Percentiles rank a stretch among this genome's conserved stretches.
phyloP scores from a whole-genome alignment of 1,284 basidiomycete genomes.

The Sutorius eximius region DNA sequence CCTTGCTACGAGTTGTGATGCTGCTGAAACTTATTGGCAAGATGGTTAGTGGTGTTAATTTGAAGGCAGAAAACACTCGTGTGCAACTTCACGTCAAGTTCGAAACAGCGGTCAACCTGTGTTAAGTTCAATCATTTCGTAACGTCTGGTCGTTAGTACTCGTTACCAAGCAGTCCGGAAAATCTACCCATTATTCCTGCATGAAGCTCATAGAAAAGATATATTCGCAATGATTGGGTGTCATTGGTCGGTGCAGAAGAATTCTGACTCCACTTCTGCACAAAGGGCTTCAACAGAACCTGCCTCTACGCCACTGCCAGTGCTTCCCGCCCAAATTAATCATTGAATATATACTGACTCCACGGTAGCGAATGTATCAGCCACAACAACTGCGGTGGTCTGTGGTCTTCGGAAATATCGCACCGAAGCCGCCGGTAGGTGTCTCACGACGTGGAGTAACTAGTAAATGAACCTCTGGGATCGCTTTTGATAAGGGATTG shows the following conservation, averaged over 20 bases:
- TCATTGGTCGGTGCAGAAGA: neutral
- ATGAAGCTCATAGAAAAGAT: neutral
- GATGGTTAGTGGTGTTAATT: too few species aligned
- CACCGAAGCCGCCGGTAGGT: slow-evolving; percentile 46
- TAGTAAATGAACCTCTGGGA: slow-evolving; percentile 9
- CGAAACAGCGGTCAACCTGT: neutral
- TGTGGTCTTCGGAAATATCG: slow-evolving; percentile 25
- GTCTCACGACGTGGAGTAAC: slow-evolving; percentile 48
- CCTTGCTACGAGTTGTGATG: neutral
- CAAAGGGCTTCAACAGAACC: slow-evolving; percentile 29
- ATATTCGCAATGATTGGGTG: neutral
- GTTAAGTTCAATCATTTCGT: neutral
- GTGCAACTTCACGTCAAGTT: neutral
- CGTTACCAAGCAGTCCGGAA: neutral
- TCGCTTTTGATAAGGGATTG: slow-evolving; percentile 48
- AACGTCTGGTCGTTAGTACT: neutral
- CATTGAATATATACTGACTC: slow-evolving; percentile 45
- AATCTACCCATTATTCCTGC: neutral
- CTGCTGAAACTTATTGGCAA: too few species aligned
- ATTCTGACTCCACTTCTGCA: neutral
- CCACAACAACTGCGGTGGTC: slow-evolving; percentile 45
- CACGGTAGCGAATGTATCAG: slow-evolving; percentile 42
- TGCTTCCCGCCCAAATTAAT: slow-evolving; percentile 34
- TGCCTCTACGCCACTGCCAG: slow-evolving; percentile 35
- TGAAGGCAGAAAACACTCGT: neutral